A percentile compares a stretch with the other conserved stretches of the same genome.
These are phyloP conservation scores for Viola odorata DNA, from an alignment of 345 rosid genomes.

Conservation along the genomic window DNA sequence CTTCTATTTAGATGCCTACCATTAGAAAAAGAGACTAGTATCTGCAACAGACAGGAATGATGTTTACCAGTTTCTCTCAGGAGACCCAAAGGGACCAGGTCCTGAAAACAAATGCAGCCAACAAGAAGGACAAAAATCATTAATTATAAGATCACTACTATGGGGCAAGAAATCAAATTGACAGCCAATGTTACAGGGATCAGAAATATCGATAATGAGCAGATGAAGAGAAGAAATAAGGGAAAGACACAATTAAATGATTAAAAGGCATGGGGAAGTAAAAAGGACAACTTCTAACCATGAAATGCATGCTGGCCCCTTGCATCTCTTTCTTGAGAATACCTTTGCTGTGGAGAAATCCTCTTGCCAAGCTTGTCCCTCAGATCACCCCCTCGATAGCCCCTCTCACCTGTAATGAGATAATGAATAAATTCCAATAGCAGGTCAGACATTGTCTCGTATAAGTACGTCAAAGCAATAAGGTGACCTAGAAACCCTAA, in stretches of 20 bases:
- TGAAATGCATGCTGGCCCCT: constrained; percentile 35
- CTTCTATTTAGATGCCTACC: neutral
- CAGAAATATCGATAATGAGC: neutral
- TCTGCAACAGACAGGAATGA: neutral
- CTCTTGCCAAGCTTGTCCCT: constrained; percentile 78
- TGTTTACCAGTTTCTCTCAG: constrained; percentile 49
- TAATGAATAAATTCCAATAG: constrained; percentile 26
- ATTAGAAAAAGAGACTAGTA: neutral
- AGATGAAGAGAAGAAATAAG: neutral
- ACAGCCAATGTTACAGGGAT: neutral
- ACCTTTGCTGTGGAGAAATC: constrained; percentile 52
- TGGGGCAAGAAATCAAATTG: neutral
- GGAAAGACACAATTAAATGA: neutral
- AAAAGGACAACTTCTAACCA: constrained; percentile 40
- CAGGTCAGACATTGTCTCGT: constrained; percentile 15
- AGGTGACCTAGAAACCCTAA: constrained; percentile 17
- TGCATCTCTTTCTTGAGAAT: constrained; percentile 48
- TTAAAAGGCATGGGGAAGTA: neutral
- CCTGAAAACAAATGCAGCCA: constrained; percentile 39
- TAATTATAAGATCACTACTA: no score
- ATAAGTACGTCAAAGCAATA: constrained; percentile 23
- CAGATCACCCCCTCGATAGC: constrained; percentile 59
- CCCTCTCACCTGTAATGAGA: constrained; percentile 54
- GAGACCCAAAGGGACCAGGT: constrained; percentile 49
- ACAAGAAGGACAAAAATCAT: neutral